A percentile compares a stretch with the other conserved stretches of the same genome.
Evolutionary conservation across 306 rosid genomes (phyloP).

Genomic region (Elaeagnus macrophylla): DNA sequence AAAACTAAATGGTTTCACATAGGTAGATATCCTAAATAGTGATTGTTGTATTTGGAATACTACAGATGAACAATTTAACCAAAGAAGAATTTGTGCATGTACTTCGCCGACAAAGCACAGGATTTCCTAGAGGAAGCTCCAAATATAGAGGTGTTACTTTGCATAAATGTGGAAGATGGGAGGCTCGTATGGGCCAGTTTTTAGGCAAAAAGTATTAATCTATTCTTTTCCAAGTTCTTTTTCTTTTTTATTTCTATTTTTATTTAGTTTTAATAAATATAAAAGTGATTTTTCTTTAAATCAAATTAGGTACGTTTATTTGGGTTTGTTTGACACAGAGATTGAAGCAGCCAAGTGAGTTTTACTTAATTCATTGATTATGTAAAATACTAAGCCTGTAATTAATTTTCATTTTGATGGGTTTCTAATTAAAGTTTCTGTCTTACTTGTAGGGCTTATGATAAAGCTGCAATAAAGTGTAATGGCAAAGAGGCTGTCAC

Average conservation of each 20-base stretch:
- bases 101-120: slow-evolving; percentile 98
- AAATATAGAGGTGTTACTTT: slow-evolving; percentile 96
- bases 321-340: slow-evolving; percentile 95
- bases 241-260: neutral
- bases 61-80: slow-evolving; percentile 81
- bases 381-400: neutral
- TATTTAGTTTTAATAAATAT: neutral
- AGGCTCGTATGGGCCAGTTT: slow-evolving; percentile 97
- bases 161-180: slow-evolving; percentile 99
- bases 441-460: slow-evolving; percentile 66
- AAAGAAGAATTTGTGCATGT: slow-evolving; percentile 99
- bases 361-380: neutral
- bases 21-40: too few species aligned
- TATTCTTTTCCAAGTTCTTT: neutral
- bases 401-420: neutral
- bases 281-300: slow-evolving; percentile 13
- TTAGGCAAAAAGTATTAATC: slow-evolving; percentile 81
- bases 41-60: neutral
- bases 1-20: too few species aligned
- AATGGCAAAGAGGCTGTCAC: slow-evolving; percentile 98
- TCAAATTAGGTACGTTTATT: slow-evolving; percentile 63
- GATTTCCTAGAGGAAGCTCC: slow-evolving; percentile 98
- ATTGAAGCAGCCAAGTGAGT: slow-evolving; percentile 88
- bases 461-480: slow-evolving; percentile 95
- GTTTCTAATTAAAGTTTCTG: neutral